phyloP scores from a whole-genome alignment of 495 filamentous ascomycete genomes.

The Xylaria acuta region DNA sequence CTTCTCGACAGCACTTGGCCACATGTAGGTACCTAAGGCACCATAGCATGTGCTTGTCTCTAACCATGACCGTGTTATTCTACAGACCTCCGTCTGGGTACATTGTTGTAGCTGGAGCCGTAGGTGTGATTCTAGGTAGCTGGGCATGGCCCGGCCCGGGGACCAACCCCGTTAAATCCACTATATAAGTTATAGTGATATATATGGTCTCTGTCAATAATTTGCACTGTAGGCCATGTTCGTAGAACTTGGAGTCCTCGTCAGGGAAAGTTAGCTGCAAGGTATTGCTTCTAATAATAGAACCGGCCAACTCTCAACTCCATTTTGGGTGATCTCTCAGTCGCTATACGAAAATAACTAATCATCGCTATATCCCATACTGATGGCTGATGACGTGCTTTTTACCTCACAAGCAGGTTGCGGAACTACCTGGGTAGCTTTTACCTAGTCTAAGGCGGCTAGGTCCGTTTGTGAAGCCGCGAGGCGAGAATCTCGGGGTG shows the following conservation, averaged over 20 bases:
- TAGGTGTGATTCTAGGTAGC: neutral
- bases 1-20: neutral
- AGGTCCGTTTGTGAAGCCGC: neutral
- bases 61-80: neutral
- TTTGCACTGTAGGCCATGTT: neutral
- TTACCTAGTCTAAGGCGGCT: neutral
- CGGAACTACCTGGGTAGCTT: neutral
- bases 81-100: neutral
- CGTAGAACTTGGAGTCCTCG: neutral
- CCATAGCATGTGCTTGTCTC: neutral
- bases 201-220: neutral
- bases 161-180: neutral
- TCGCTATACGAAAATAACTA: neutral
- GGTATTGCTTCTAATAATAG: slow-evolving; percentile 22
- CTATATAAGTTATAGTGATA: neutral
- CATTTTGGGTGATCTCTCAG: neutral
- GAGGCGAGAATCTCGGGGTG: neutral
- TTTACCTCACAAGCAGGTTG: neutral
- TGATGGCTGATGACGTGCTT: too few relatives aligned
- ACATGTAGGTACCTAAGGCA: neutral
- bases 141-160: too few relatives aligned
- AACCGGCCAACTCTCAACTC: neutral
- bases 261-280: neutral
- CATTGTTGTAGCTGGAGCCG: too few relatives aligned
- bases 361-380: neutral